Percentiles rank a stretch among this genome's conserved stretches.
Evolutionary conservation across 163 green algal genomes (phyloP).

Genomic region (Scenedesmus sp.): DNA sequence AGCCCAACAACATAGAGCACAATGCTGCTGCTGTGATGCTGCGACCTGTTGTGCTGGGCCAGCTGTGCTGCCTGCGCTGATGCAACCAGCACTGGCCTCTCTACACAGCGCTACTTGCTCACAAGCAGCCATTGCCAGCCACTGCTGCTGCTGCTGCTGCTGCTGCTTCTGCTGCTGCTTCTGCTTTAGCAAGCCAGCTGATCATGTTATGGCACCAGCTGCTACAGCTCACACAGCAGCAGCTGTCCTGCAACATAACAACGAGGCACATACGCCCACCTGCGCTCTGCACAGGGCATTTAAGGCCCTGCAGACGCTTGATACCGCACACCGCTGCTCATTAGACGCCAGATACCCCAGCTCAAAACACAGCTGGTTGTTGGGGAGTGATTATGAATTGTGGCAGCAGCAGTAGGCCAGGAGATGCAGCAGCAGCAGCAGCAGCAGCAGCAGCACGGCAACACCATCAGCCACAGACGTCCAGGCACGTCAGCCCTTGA

Average conservation of each 20-base stretch:
- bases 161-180: too few relatives aligned
- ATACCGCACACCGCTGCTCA: neutral
- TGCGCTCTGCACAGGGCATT: neutral
- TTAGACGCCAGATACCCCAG: neutral
- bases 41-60: too few relatives aligned
- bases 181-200: too few relatives aligned
- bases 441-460: neutral
- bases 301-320: neutral
- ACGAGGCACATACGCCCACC: neutral
- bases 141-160: too few relatives aligned
- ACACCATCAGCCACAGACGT: neutral
- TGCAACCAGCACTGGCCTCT: too few relatives aligned
- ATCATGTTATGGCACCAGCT: neutral
- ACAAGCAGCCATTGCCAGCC: too few relatives aligned
- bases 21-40: too few relatives aligned
- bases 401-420: neutral
- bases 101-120: too few relatives aligned
- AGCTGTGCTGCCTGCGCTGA: too few relatives aligned
- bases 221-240: neutral
- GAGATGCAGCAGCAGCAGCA: neutral
- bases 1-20: too few relatives aligned
- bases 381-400: neutral
- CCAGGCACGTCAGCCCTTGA: neutral
- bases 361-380: neutral
- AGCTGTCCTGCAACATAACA: too few relatives aligned